Evolutionary conservation across 2,329 filamentous ascomycete genomes (phyloP).

Genomic region (Pseudocercospora macadamiae): DNA sequence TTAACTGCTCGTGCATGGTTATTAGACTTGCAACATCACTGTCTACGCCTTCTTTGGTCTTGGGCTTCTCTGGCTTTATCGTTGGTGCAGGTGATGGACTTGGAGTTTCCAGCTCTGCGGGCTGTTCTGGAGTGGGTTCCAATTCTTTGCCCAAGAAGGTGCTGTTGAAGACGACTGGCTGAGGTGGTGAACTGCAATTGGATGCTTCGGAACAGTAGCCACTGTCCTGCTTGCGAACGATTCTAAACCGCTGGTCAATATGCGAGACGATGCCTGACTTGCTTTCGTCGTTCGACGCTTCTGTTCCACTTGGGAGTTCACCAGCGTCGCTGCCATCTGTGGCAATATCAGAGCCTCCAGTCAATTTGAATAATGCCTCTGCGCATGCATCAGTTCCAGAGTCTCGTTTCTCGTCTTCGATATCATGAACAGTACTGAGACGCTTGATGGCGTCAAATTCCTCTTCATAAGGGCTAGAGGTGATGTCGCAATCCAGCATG

Average conservation of each 20-base stretch:
- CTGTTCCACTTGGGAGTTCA: not conserved
- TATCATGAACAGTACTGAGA: conserved; percentile 33
- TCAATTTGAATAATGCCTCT: conserved; percentile 33
- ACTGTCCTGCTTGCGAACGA: conserved; percentile 35
- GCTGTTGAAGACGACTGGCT: not conserved
- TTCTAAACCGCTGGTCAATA: conserved; percentile 5
- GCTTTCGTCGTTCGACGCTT: conserved; percentile 10
- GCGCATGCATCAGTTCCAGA: conserved; percentile 24
- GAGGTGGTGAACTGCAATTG: conserved; percentile 9
- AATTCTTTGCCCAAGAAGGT: not conserved
- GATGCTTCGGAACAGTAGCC: conserved; percentile 40
- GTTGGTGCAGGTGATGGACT: not conserved
- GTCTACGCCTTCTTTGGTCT: not conserved
- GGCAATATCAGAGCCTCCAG: conserved; percentile 18
- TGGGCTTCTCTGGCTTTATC: not conserved
- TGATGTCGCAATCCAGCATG: conserved; percentile 28
- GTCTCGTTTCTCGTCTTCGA: conserved; percentile 17
- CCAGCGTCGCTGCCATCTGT: not conserved
- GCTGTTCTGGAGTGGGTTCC: conserved; percentile 11
- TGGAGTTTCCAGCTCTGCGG: not conserved
- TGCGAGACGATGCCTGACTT: not conserved
- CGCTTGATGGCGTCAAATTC: conserved; percentile 28
- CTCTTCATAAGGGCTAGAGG: conserved; percentile 28
- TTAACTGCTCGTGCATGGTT: not conserved
- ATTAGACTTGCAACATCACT: not conserved